phyloP scores from a whole-genome alignment of 495 filamentous ascomycete genomes.

The Neurospora cerealis region DNA sequence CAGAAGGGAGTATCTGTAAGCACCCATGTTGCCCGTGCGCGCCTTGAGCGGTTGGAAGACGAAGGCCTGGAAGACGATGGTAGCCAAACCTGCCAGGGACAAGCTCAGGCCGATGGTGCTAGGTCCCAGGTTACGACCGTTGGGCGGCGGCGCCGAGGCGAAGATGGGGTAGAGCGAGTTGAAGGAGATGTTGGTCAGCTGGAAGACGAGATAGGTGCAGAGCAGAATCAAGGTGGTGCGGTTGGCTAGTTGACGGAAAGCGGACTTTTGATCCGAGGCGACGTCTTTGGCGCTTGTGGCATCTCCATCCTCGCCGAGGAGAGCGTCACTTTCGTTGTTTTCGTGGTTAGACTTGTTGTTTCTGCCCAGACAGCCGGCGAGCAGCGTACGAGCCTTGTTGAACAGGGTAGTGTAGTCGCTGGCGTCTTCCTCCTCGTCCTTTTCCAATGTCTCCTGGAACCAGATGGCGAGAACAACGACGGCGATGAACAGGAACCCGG shows the following conservation, averaged over 20 bases:
- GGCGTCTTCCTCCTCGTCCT: slow-evolving; percentile 37
- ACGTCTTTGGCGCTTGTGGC: slow-evolving; percentile 19
- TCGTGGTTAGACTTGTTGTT: slow-evolving; percentile 22
- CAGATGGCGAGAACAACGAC: slow-evolving; percentile 63
- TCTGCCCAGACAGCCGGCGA: slow-evolving; percentile 3
- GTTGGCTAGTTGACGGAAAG: slow-evolving; percentile 51
- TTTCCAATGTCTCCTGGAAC: slow-evolving; percentile 82
- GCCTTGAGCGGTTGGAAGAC: slow-evolving; percentile 72
- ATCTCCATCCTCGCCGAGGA: slow-evolving; percentile 15
- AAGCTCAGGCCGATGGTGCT: slow-evolving; percentile 77
- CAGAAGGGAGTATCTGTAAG: slow-evolving; percentile 70
- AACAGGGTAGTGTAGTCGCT: neutral
- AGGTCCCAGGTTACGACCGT: slow-evolving; percentile 64
- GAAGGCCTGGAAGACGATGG: slow-evolving; percentile 81
- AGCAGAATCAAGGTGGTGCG: slow-evolving; percentile 74
- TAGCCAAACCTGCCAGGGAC: slow-evolving; percentile 72
- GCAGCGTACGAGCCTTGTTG: slow-evolving; percentile 3
- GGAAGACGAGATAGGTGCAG: slow-evolving; percentile 75
- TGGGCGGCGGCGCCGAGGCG: slow-evolving; percentile 59
- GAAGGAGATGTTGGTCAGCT: slow-evolving; percentile 80
- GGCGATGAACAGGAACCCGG: slow-evolving; percentile 59
- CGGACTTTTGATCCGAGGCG: slow-evolving; percentile 26
- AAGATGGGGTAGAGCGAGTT: slow-evolving; percentile 92
- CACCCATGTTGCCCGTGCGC: slow-evolving; percentile 73
- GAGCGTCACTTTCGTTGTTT: slow-evolving; percentile 23